These are phyloP conservation scores for Neckera pumila DNA, from an alignment of 225 moss, liverwort and hornwort genomes.

Conservation along the genomic window DNA sequence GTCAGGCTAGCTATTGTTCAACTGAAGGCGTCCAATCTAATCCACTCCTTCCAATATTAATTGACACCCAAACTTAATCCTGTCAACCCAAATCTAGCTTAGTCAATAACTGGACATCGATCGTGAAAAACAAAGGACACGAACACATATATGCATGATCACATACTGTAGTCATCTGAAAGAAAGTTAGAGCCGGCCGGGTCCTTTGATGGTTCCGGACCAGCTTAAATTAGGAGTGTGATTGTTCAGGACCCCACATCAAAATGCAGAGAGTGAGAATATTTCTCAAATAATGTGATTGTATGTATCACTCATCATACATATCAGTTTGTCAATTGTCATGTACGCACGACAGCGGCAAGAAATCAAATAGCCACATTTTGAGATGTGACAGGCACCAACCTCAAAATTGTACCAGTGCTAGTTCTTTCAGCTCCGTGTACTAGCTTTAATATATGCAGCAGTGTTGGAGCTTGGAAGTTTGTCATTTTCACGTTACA, in stretches of 20 bases:
- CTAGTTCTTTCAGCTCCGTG: background rate
- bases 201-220: too few relatives aligned
- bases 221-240: too few relatives aligned
- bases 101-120: background rate
- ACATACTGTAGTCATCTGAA: too few relatives aligned
- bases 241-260: background rate
- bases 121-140: background rate
- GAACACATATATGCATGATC: too few relatives aligned
- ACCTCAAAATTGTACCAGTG: background rate
- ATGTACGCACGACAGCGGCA: too few relatives aligned
- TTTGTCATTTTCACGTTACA: too few relatives aligned
- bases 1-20: background rate
- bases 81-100: background rate
- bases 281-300: background rate
- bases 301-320: background rate
- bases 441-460: background rate
- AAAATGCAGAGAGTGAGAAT: background rate
- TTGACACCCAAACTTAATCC: background rate
- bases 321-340: too few relatives aligned
- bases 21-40: background rate
- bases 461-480: too few relatives aligned
- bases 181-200: background rate
- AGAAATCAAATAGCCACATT: too few relatives aligned
- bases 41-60: background rate
- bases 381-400: too few relatives aligned